phyloP scores from a whole-genome alignment of 805 yeast genomes.

The Kluyveromyces starmeri region DNA sequence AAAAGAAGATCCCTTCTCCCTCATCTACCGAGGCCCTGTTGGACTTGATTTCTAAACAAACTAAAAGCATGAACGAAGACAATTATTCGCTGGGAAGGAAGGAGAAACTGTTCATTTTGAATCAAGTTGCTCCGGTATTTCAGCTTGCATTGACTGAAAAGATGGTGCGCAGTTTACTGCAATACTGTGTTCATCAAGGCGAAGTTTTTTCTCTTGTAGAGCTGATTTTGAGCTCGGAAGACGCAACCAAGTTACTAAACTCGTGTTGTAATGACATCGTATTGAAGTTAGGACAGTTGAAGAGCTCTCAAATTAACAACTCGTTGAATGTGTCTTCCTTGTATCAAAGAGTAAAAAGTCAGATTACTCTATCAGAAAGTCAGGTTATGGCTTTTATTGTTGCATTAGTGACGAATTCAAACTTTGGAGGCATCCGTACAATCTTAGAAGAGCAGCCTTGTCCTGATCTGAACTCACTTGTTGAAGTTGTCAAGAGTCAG shows the following conservation, averaged over 20 bases:
- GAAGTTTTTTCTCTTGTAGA: slow-evolving; percentile 15
- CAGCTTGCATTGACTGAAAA: slow-evolving; percentile 9
- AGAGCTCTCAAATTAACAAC: slow-evolving; percentile 7
- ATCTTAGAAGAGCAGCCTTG: not conserved
- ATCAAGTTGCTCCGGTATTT: slow-evolving; percentile 16
- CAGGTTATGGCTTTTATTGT: slow-evolving; percentile 7
- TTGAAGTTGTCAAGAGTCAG: slow-evolving; percentile 1
- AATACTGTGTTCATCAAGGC: slow-evolving; percentile 17
- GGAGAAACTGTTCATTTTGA: not conserved
- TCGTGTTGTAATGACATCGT: slow-evolving; percentile 10
- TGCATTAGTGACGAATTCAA: not conserved
- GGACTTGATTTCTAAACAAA: slow-evolving; percentile 7
- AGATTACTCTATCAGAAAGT: slow-evolving; percentile 8
- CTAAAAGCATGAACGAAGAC: slow-evolving; percentile 3
- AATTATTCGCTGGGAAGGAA: slow-evolving; percentile 7
- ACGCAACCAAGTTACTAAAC: slow-evolving; percentile 10
- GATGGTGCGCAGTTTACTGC: slow-evolving; percentile 12
- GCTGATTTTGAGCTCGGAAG: slow-evolving; percentile 9
- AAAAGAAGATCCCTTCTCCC: slow-evolving; percentile 12
- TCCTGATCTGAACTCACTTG: not conserved
- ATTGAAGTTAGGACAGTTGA: slow-evolving; percentile 7
- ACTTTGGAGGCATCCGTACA: slow-evolving; percentile 1
- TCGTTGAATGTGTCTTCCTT: slow-evolving; percentile 12
- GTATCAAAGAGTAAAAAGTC: slow-evolving; percentile 8
- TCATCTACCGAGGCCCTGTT: slow-evolving; percentile 11